Base-by-base conservation (phyloP, 768 basidiomycete genomes). In the Lentinula guzmanii region DNA sequence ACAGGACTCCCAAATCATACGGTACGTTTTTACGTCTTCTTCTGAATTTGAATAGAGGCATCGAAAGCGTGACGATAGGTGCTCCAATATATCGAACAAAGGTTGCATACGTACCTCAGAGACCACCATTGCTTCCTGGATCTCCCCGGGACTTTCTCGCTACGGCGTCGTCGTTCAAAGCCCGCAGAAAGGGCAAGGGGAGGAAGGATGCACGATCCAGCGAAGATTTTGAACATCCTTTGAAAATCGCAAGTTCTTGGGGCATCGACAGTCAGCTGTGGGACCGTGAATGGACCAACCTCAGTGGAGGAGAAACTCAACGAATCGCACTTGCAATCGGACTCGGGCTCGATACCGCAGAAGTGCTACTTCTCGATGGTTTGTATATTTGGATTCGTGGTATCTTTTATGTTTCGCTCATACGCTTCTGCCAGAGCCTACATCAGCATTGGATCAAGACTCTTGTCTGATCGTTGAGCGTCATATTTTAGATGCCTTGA, bases 301-400 rank as follows among this genome's bases (percentile, higher is more conserved):
- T 96, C 67, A 93, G 90, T 65, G 94, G 93, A 1, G 94, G 94
- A 16, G 94, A 96, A 71, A 81, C 85, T 1, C 94, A 96, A 71
- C 79, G 94, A 52, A 82, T 95, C n/a, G 83, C 87, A 9, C 71
- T 95, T 58, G 90, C 93, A 16, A 79, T 87, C 8, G 90, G 90
- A 0, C 69, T 93, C 1, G 87, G 90, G 1, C 70, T 93, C 46
- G 78, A 86, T 52, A 84, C 85, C 0, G 91, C 92, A 0, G 91
- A 95, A 68, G 77, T 95, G 0, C 73, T 96, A 15, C 77, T 95
- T 55, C 77, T 88, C 45, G 94, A 90, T 69, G 94, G 93, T 91
- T 91, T 45, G 46, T n/a, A n/a, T 48, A 58, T 42, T 52, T 16
- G 18, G 15, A 48, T n/a, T 59, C 45, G 54, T 18, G 42, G 28